phyloP scores from a whole-genome alignment of 2,329 filamentous ascomycete species.

The Triangularia setosa region DNA sequence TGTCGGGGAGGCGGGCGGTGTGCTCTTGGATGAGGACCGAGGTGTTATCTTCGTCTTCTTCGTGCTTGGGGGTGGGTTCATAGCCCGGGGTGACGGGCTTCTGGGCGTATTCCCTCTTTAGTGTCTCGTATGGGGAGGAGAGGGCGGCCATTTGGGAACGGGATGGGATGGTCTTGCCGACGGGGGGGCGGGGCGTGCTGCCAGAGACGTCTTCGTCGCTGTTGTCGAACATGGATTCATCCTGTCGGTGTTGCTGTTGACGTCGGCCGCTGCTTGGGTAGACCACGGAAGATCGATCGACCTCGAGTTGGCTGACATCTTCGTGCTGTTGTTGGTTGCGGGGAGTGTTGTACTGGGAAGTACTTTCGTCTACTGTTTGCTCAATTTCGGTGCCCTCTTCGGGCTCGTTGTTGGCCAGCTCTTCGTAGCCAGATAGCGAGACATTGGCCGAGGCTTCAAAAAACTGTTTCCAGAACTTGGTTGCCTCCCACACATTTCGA shows the following conservation, averaged over 20 bases:
- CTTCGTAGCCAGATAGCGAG: constrained; percentile 90
- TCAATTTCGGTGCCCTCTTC: constrained; percentile 54
- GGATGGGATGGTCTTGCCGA: constrained; percentile 43
- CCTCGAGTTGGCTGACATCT: constrained; percentile 35
- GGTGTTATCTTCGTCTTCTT: constrained; percentile 37
- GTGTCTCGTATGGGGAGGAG: constrained; percentile 71
- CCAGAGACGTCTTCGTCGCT: constrained; percentile 55
- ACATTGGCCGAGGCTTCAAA: constrained; percentile 98
- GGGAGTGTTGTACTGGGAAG: constrained; percentile 36
- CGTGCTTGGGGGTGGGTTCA: constrained; percentile 15
- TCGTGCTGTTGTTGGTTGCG: constrained; percentile 37
- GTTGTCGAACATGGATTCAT: constrained; percentile 67
- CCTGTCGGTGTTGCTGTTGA: constrained; percentile 33
- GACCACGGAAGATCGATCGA: constrained; percentile 27
- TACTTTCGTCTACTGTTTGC: constrained; percentile 53
- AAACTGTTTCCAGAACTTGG: constrained; percentile 99
- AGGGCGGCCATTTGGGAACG: constrained; percentile 58
- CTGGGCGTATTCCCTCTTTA: constrained; percentile 62
- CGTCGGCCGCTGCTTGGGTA: constrained; percentile 9
- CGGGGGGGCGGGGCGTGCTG: constrained; percentile 62
- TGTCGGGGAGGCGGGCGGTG: constrained; percentile 55
- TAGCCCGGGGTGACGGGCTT: constrained; percentile 29
- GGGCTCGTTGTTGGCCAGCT: constrained; percentile 57
- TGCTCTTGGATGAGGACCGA: constrained; percentile 50
- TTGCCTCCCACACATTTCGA: constrained; percentile 91